Conservation (phyloP, 768 basidiomycete species). For the Boletus reticulatus region DNA sequence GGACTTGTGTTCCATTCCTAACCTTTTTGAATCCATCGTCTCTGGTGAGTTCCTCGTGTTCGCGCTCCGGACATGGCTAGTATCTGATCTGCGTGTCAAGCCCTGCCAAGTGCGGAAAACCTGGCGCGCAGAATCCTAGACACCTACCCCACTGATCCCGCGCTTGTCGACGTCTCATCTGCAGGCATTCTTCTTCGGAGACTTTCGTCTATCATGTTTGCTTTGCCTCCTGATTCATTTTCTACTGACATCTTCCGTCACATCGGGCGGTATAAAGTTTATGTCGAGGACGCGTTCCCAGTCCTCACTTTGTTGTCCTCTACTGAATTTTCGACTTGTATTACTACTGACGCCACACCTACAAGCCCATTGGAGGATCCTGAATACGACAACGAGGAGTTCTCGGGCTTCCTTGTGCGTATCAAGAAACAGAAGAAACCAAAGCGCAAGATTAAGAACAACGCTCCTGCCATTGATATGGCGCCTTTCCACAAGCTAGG, state of each 20-base stretch:
- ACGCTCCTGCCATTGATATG: constrained; percentile 19
- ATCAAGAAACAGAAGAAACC: constrained; percentile 30
- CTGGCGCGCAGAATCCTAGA: constrained; percentile 32
- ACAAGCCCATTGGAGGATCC: neutral
- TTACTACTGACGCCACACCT: neutral
- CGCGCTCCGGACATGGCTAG: neutral
- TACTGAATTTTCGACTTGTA: constrained; percentile 4
- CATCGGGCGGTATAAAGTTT: constrained; percentile 20
- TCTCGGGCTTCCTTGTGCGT: constrained; percentile 2
- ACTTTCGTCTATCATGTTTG: constrained; percentile 25
- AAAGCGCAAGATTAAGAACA: constrained; percentile 17
- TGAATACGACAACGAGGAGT: neutral
- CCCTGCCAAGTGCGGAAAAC: constrained; percentile 2
- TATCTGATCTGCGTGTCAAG: constrained; percentile 8
- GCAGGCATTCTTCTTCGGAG: constrained; percentile 21
- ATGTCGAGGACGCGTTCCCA: constrained; percentile 22
- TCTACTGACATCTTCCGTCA: constrained; percentile 6
- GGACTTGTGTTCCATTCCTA: constrained; percentile 25
- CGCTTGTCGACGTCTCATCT: constrained; percentile 20
- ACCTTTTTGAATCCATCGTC: constrained; percentile 30
- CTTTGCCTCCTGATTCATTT: constrained; percentile 19
- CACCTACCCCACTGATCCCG: constrained; percentile 30
- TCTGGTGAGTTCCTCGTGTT: constrained; percentile 21
- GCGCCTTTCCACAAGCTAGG: constrained; percentile 32
- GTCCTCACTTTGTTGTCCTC: constrained; percentile 19